A percentile compares a stretch with the other conserved stretches of the same genome.
Conservation (phyloP, 2,329 filamentous ascomycete genomes). For the Elsinoe arachidis region DNA sequence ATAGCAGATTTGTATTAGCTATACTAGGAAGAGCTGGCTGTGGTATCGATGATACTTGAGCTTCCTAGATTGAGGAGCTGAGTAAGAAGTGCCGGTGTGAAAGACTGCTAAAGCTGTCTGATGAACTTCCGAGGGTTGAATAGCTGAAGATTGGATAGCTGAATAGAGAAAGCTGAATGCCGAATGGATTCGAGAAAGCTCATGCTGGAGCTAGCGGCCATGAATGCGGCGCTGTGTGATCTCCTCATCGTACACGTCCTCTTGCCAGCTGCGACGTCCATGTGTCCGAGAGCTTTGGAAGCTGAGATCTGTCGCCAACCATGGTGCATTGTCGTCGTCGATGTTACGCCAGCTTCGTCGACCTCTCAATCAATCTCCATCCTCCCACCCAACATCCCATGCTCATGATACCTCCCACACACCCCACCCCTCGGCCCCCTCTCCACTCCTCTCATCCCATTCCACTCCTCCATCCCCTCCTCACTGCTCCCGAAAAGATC, state of each 20-base stretch:
- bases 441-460: not conserved
- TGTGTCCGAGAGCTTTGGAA: not conserved
- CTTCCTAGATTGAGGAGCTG: too few relatives aligned
- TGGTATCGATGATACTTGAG: too few relatives aligned
- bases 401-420: slow-evolving; percentile 31
- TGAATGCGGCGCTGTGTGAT: not conserved
- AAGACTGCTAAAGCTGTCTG: too few relatives aligned
- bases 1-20: too few relatives aligned
- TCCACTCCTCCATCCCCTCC: slow-evolving; percentile 2
- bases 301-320: not conserved
- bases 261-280: not conserved
- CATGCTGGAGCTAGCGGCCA: not conserved
- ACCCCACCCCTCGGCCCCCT: slow-evolving; percentile 25
- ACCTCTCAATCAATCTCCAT: not conserved
- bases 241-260: not conserved
- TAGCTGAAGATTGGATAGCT: too few relatives aligned
- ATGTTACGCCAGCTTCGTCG: too few relatives aligned
- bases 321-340: not conserved
- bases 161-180: too few relatives aligned
- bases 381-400: slow-evolving; percentile 18
- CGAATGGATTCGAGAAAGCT: too few relatives aligned
- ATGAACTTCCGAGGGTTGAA: too few relatives aligned
- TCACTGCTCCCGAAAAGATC: not conserved
- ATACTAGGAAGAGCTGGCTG: too few relatives aligned
- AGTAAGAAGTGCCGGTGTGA: too few relatives aligned